Conservation (phyloP, 2,329 filamentous ascomycete genomes). For the Neonectria hederae region DNA sequence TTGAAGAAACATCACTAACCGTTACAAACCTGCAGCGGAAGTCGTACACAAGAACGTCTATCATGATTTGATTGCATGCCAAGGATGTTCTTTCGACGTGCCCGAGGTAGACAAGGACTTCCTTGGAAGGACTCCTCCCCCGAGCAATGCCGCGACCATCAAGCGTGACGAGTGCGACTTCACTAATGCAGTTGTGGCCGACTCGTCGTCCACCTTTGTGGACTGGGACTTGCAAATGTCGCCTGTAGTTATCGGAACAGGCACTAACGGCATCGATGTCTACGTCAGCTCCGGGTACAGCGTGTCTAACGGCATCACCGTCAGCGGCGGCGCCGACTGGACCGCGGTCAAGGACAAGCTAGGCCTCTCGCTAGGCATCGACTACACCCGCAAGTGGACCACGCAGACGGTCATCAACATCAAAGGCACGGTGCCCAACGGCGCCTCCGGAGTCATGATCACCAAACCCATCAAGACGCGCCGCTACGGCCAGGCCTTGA, state of each 20-base stretch:
- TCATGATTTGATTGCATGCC: background rate
- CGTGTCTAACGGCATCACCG: slow-evolving; percentile 19
- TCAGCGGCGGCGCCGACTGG: slow-evolving; percentile 13
- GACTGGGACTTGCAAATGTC: slow-evolving; percentile 29
- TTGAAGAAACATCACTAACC: background rate
- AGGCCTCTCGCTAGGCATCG: slow-evolving; percentile 1
- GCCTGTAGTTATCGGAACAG: slow-evolving; percentile 15
- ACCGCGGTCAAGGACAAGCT: slow-evolving; percentile 18
- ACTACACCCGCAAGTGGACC: slow-evolving; percentile 22
- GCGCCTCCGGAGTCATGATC: slow-evolving; percentile 23
- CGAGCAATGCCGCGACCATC: background rate
- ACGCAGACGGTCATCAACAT: slow-evolving; percentile 16
- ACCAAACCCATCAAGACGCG: slow-evolving; percentile 22
- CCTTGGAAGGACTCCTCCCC: background rate
- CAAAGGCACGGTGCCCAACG: slow-evolving; percentile 18
- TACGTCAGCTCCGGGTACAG: slow-evolving; percentile 17
- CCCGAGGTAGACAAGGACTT: background rate
- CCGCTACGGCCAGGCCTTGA: slow-evolving; percentile 14
- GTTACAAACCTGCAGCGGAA: background rate
- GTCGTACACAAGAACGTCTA: slow-evolving; percentile 6
- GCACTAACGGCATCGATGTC: slow-evolving; percentile 21
- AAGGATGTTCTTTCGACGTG: background rate
- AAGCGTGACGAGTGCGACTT: background rate
- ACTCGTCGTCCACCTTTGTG: slow-evolving; percentile 15
- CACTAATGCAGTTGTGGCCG: slow-evolving; percentile 15